These are phyloP conservation scores for Adansonia rubrostipa DNA, from an alignment of 441 rosid species.

Conservation along the genomic window DNA sequence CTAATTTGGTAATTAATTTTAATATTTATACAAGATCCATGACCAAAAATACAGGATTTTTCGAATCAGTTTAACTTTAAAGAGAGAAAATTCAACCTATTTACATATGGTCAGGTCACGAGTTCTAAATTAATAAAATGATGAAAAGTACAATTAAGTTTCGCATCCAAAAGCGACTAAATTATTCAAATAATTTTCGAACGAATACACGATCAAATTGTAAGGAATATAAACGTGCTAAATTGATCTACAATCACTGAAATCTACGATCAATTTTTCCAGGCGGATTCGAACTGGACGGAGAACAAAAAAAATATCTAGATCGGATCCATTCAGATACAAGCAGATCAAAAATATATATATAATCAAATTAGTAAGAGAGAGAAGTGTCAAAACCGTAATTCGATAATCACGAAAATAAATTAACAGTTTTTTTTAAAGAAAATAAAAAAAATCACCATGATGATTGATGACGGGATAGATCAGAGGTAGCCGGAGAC, in stretches of 20 bases:
- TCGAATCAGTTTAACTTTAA: neutral
- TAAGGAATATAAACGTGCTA: neutral
- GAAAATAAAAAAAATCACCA: slow-evolving; percentile 35
- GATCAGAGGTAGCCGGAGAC: slow-evolving; percentile 27
- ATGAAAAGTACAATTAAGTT: neutral
- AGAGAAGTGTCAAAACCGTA: neutral
- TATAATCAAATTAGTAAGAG: neutral
- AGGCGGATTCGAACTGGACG: neutral
- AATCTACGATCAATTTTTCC: neutral
- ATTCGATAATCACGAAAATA: neutral
- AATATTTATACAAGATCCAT: slow-evolving; percentile 6
- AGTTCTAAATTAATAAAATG: neutral
- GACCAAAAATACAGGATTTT: neutral
- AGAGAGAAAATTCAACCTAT: neutral
- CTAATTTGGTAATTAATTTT: neutral
- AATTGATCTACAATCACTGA: slow-evolving; percentile 1
- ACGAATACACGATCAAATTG: neutral
- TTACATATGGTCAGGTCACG: neutral
- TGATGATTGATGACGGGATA: slow-evolving; percentile 29
- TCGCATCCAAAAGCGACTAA: neutral
- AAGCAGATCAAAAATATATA: neutral
- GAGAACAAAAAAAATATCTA: neutral
- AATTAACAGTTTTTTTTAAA: neutral
- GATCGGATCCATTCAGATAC: slow-evolving; percentile 20
- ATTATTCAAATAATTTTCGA: neutral